These are phyloP conservation scores for Arthrobotrys sinensis DNA, from an alignment of 2,329 filamentous ascomycete species.

Conservation along the genomic window DNA sequence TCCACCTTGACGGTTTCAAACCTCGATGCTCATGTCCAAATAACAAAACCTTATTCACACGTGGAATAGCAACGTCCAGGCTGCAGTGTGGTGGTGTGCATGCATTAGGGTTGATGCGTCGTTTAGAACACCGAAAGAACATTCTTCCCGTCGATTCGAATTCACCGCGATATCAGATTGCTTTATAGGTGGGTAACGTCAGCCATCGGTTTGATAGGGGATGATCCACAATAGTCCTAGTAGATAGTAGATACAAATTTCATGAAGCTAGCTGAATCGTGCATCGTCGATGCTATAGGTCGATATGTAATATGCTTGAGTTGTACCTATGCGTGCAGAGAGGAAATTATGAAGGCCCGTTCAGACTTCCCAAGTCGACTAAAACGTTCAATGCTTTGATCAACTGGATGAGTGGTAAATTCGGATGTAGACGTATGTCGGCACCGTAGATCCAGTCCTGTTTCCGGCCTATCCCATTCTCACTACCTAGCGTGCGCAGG, in stretches of 20 bases:
- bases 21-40: conserved; percentile 3
- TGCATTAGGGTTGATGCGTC: conserved; percentile 23
- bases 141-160: conserved; percentile 31
- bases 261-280: too few relatives aligned
- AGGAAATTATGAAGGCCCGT: too few relatives aligned
- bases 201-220: not conserved
- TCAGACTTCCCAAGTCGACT: too few relatives aligned
- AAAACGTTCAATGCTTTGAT: too few relatives aligned
- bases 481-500: too few relatives aligned
- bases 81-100: conserved; percentile 44
- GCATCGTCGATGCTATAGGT: too few relatives aligned
- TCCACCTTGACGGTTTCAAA: conserved; percentile 8
- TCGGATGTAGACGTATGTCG: too few relatives aligned
- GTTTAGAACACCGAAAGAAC: conserved; percentile 24
- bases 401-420: too few relatives aligned
- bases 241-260: not conserved
- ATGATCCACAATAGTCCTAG: not conserved
- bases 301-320: too few relatives aligned
- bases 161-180: not conserved
- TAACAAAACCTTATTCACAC: conserved; percentile 47
- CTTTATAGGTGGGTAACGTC: conserved; percentile 2
- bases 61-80: conserved; percentile 35
- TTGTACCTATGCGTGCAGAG: too few relatives aligned
- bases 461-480: too few relatives aligned
- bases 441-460: too few relatives aligned